phyloP scores from a whole-genome alignment of 78 protist genomes.

The Dictyostelium discoideum region DNA sequence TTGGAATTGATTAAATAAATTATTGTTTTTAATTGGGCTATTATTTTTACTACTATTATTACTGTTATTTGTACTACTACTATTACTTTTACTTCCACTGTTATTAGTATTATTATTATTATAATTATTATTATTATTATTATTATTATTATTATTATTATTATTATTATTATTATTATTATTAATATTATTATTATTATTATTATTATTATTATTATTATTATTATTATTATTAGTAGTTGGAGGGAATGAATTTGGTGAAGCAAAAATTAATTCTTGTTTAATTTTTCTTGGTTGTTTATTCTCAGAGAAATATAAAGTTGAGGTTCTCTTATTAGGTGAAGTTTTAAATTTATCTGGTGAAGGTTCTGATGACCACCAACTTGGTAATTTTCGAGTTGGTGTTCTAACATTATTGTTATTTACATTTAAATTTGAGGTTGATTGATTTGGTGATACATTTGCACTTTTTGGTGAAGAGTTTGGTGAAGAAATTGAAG shows the following conservation, averaged over 20 bases:
- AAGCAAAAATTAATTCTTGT: conserved; percentile 32
- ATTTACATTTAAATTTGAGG: background rate
- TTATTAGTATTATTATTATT: too few relatives aligned
- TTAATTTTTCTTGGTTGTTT: conserved; percentile 1
- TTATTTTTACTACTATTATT: background rate
- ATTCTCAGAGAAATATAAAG: conserved; percentile 28
- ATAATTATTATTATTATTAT: background rate
- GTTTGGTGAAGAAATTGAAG: background rate
- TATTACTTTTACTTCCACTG: background rate
- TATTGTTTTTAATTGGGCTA: conserved; percentile 8
- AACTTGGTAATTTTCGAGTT: conserved; percentile 19
- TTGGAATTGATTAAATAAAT: background rate
- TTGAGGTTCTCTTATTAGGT: conserved; percentile 50
- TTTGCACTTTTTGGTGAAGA: background rate
- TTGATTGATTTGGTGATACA: background rate
- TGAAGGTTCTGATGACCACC: conserved; percentile 20
- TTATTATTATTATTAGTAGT: background rate
- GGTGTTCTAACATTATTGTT: background rate
- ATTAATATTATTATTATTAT: background rate
- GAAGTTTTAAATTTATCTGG: background rate
- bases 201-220: too few relatives aligned
- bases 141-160: background rate
- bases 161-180: background rate
- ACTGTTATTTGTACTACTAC: background rate
- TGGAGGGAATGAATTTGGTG: conserved; percentile 1